phyloP scores from a whole-genome alignment of 2,329 filamentous ascomycete genomes.

The Cladophialophora chaetospira region DNA sequence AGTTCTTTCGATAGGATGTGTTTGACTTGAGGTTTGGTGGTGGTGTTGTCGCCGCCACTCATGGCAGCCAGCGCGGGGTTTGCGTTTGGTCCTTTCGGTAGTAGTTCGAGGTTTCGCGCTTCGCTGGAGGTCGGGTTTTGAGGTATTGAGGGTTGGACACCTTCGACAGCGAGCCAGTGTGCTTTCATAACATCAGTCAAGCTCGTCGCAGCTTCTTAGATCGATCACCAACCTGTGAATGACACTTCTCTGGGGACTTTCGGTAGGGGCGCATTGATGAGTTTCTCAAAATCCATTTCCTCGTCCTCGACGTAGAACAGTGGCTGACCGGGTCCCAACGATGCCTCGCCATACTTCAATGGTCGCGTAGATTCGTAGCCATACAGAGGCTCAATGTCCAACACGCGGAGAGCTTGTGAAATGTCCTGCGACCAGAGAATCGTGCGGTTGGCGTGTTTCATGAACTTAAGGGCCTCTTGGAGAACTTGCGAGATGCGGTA shows the following conservation, averaged over 20 bases:
- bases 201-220: background rate
- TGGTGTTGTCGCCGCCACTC: conserved; percentile 78
- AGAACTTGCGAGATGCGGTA: conserved; percentile 92
- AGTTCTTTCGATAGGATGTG: conserved; percentile 95
- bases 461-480: conserved; percentile 91
- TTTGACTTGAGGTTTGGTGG: conserved; percentile 88
- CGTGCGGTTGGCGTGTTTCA: conserved; percentile 87
- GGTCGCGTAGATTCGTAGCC: conserved; percentile 93
- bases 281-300: conserved; percentile 97
- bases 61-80: conserved; percentile 83
- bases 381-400: conserved; percentile 78
- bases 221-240: conserved; percentile 70
- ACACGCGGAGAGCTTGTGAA: conserved; percentile 76
- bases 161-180: conserved; percentile 97
- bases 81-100: conserved; percentile 85
- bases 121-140: conserved; percentile 92
- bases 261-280: conserved; percentile 93
- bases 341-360: conserved; percentile 89
- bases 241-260: conserved; percentile 92
- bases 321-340: conserved; percentile 87
- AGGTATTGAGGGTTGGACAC: conserved; percentile 92
- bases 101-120: conserved; percentile 77
- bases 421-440: conserved; percentile 87
- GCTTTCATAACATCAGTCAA: conserved; percentile 52
- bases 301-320: conserved; percentile 98